Base-by-base conservation (phyloP, 2,329 filamentous ascomycete genomes). In the Hypoxylon sp. region DNA sequence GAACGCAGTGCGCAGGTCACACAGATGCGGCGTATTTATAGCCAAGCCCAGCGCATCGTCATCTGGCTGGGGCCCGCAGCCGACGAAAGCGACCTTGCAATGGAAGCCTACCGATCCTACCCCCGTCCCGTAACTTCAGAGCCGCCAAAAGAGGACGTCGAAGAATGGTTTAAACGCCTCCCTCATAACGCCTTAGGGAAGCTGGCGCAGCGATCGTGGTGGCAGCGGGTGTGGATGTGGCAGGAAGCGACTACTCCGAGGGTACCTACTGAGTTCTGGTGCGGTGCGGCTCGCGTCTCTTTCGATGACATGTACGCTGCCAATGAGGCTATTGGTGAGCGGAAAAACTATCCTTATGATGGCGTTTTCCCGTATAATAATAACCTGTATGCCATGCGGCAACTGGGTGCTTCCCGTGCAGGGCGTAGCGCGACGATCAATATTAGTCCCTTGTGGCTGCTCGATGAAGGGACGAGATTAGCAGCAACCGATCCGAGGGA, bases 101-200 rank as follows among this genome's bases (percentile, higher is more conserved):
- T 57, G 36, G 41, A 46, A 45, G 41, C 53, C n/a, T 57, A 57
- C n/a, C 38, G 13, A 57, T 57, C 53, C n/a, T 57, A 57, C n/a
- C 36, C 34, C 13, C 4, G 14, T 4, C 5, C 3, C 34, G 13
- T 4, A n/a, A 4, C 11, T 36, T 14, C 13, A 13, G 4, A 5
- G 1, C 13, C 34, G n/a, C 5, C 11, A n/a, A 14, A 36, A 36
- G 11, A n/a, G 2, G 34, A 46, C 6, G 14, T 9, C 1, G 9
- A 32, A 25, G 32, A 21, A 32, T 57, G 53, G 53, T 23, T 57
- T 17, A 38, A 34, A 5, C 2, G 14, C n/a, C 53, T 57, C 7
- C 53, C 53, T 0, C 36, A 17, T 9, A 14, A 57, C n/a, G 38
- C 53, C 19, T 21, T 57, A 4, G 23, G 38, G 23, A 45, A 46